Evolutionary conservation across 2,329 filamentous ascomycete genomes (phyloP), one percentile per base, ranked within the genome.

Genomic region (Cephalotrichum gorgonifer): DNA sequence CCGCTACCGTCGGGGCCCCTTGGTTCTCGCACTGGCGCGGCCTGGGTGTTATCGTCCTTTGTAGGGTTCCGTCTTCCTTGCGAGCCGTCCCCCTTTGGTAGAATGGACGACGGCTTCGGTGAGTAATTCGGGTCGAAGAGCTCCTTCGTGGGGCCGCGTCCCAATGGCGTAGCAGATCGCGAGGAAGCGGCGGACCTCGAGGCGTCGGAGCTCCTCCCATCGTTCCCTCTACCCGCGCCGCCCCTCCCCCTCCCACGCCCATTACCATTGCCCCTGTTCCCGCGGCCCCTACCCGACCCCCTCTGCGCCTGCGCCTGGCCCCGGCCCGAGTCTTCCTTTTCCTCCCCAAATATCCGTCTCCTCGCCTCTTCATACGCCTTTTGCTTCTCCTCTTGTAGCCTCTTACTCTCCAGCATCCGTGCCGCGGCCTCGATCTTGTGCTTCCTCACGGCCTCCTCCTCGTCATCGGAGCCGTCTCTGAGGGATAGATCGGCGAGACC

Each of bases 371-470:
- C 86, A 62, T 96, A 96, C 52, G 86, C 85, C 50, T 82, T 82
- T 69, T 95, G 86, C 70, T 93, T 95, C 68, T 95, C 89, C 60
- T 94, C 89, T 9, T 82, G 78, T 57, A 95, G 88, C 44, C 78
- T 76, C 62, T 88, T 81, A 48, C 90, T 86, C 60, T 85, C 85
- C 23, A 81, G 78, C 53, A 86, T 81, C 30, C 89, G 78, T 68
- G 95, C 85, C 57, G 91, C 86, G 3, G 84, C 78, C 0, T 80
- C 85, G 41, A 80, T 77, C 56, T 81, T 80, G 20, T 75, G 71
- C 54, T 79, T 77, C 61, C 78, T 81, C 48, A 70, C 67, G 44
- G 70, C 66, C 49, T 81, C 78, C 25, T 83, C 78, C 48, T 85
- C 79, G 25, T 81, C 85, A 39, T 86, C 83, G 11, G 83, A 81